These are phyloP conservation scores for Dimocarpus longan DNA, from an alignment of 345 rosid species.

Conservation along the genomic window DNA sequence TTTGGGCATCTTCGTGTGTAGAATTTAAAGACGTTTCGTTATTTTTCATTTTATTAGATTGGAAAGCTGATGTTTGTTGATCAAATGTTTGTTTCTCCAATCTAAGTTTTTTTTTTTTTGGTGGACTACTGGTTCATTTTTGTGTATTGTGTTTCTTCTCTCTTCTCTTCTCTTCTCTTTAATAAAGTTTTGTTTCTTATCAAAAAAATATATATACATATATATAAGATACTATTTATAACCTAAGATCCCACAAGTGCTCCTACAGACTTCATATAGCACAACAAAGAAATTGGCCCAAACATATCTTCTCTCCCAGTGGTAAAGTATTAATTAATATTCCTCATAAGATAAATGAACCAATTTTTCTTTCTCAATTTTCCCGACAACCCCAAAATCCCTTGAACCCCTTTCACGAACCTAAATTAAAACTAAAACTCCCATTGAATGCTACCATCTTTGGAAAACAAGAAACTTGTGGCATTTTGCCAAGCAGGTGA, in stretches of 20 bases:
- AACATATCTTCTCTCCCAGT: neutral
- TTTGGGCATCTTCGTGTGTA: no score
- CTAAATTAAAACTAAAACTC: neutral
- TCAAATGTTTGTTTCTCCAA: no score
- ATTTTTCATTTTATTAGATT: no score
- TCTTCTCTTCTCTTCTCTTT: no score
- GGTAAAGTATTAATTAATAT: neutral
- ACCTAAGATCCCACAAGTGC: neutral
- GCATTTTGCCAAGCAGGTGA: neutral
- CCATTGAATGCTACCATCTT: neutral
- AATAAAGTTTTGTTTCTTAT: no score
- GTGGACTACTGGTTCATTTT: no score
- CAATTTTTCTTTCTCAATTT: neutral
- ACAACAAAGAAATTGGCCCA: neutral
- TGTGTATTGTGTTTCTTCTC: no score
- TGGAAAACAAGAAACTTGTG: neutral
- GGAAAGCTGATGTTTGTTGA: no score
- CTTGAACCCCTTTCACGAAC: neutral
- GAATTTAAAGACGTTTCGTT: no score
- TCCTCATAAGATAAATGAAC: constrained; percentile 1
- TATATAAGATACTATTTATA: neutral
- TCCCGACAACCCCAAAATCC: neutral
- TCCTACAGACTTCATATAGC: neutral
- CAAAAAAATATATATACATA: no score
- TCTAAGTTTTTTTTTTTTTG: no score